Conservation (phyloP, 2,329 filamentous ascomycete genomes). For the Colletotrichum tropicale region DNA sequence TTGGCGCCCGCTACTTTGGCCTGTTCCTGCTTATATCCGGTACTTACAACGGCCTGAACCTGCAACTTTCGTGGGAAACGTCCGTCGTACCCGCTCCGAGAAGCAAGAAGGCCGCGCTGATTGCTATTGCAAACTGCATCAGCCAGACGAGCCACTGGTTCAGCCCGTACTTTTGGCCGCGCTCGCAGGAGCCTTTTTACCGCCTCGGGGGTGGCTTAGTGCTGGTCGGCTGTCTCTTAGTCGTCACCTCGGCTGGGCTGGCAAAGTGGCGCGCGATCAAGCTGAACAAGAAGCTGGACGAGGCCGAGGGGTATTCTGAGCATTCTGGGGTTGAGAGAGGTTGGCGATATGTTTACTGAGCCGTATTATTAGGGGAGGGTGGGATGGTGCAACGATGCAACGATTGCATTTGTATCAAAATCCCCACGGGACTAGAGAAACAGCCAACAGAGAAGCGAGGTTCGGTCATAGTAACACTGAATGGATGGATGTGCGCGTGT, state of each 20-base stretch:
- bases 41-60: conserved; percentile 41
- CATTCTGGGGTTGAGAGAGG: conserved; percentile 24
- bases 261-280: conserved; percentile 23
- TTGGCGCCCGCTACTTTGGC: conserved; percentile 45
- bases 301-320: conserved; percentile 26
- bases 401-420: no score
- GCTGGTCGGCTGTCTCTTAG: conserved; percentile 69
- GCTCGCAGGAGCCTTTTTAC: conserved; percentile 28
- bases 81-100: conserved; percentile 40
- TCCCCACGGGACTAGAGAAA: neutral
- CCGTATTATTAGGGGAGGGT: neutral
- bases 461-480: neutral
- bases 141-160: conserved; percentile 42
- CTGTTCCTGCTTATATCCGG: conserved; percentile 42
- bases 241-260: conserved; percentile 34
- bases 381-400: neutral
- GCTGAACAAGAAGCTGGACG: conserved; percentile 29
- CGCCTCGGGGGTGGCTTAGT: conserved; percentile 27
- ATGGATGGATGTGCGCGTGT: neutral
- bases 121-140: conserved; percentile 44
- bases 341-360: conserved; percentile 22
- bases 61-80: conserved; percentile 43
- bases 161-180: conserved; percentile 39
- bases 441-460: neutral
- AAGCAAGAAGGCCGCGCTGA: conserved; percentile 42